Evolutionary conservation across 2,329 filamentous ascomycete species (phyloP), one percentile per base, ranked within the genome.

Genomic region (Neofusicoccum laricinum): DNA sequence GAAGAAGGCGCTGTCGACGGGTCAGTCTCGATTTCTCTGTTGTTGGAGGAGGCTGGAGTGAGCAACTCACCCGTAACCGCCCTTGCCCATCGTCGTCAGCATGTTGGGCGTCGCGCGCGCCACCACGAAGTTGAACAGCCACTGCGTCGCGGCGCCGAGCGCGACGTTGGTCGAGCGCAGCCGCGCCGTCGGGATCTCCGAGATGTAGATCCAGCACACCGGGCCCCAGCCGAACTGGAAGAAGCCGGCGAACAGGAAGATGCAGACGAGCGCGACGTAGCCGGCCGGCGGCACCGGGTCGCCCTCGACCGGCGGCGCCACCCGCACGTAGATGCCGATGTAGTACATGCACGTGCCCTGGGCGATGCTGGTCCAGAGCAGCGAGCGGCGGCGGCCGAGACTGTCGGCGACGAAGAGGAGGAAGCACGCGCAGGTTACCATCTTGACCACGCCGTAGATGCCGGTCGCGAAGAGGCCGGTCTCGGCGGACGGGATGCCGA

Each of bases 51-150:
- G n/a, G n/a, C n/a, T 30, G 25, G 4, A 32, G 14, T 12, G 14
- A 41, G 3, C n/a, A 12, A 53, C 59, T 51, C 7, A 63, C 59
- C 61, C 62, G 17, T 58, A 64, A 32, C 82, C 77, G 51, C 78
- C 76, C 15, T 71, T 71, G 10, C 82, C 83, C 59, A 84, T 80
- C 0, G 80, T 85, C 10, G 81, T 81, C 70, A 91, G 80, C 88
- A 91, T 91, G 51, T 84, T 86, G 1, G 88, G 85, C 3, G 88
- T 87, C 38, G 87, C 86, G 64, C 87, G 38, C 1, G 89, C 88
- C 64, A 91, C 86, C 10, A 90, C 84, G 66, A 91, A 90, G 72
- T 92, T 92, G 75, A 91, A 91, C 4, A 91, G 75, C 88, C 88
- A 90, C 70, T 91, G 88, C 0, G 86, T 90, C 1, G 86, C 86